These are phyloP conservation scores for Trichoderma aggressivum DNA, from an alignment of 2,329 filamentous ascomycete genomes.

Conservation along the genomic window DNA sequence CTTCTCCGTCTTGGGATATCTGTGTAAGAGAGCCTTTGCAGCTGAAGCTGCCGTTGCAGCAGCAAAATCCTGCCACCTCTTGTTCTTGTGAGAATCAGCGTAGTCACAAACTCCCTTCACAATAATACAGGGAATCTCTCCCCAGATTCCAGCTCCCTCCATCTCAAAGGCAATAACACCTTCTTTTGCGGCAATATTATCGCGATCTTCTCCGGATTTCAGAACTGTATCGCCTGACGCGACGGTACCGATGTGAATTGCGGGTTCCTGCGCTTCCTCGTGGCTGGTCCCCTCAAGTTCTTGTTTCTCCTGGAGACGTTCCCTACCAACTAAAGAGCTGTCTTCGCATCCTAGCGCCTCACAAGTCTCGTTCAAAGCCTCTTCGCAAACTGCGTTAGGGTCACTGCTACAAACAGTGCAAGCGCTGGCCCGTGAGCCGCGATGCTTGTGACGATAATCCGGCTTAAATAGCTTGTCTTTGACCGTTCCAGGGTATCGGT, in stretches of 20 bases:
- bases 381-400: conserved; percentile 14
- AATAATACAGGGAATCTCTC: conserved; percentile 32
- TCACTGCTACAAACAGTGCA: conserved; percentile 15
- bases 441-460: conserved; percentile 34
- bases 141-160: conserved; percentile 34
- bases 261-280: conserved; percentile 15
- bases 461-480: conserved; percentile 32
- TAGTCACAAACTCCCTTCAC: conserved; percentile 41
- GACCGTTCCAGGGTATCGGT: conserved; percentile 27
- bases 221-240: conserved; percentile 41
- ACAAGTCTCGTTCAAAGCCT: conserved; percentile 15
- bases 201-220: conserved; percentile 34
- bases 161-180: conserved; percentile 35
- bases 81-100: conserved; percentile 39
- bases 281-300: neutral
- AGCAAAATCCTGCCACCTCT: conserved; percentile 37
- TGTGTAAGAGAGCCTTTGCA: conserved; percentile 17
- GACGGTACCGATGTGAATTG: conserved; percentile 37
- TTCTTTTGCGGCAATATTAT: conserved; percentile 29
- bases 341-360: conserved; percentile 19
- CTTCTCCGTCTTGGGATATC: conserved; percentile 8
- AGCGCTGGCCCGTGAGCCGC: neutral
- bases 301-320: conserved; percentile 24
- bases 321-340: conserved; percentile 29
- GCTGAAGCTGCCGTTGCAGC: conserved; percentile 33